These are phyloP conservation scores for Phaeosphaeriaceae sp. DNA, from an alignment of 2,329 filamentous ascomycete genomes.

Conservation along the genomic window DNA sequence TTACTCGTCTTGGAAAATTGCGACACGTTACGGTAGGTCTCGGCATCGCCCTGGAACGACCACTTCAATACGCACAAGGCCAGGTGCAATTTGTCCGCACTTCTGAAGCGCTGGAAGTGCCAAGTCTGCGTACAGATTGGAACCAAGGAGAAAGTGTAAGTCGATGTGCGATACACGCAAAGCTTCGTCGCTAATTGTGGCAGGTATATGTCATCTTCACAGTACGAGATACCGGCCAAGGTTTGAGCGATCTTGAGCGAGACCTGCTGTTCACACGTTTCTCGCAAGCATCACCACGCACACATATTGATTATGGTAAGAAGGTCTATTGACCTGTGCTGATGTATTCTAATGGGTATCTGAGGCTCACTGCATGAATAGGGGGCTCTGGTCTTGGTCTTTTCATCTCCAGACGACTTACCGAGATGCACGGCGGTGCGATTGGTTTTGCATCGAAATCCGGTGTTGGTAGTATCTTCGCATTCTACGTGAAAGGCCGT, in stretches of 20 bases:
- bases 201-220: conserved; percentile 46
- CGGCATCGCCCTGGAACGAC: conserved; percentile 37
- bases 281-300: conserved; percentile 40
- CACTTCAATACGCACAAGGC: conserved; percentile 41
- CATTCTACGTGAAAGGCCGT: conserved; percentile 40
- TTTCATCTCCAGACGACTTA: conserved; percentile 43
- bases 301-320: conserved; percentile 45
- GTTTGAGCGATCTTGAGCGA: conserved; percentile 47
- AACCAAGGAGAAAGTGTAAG: conserved; percentile 30
- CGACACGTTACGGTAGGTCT: conserved; percentile 48
- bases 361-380: too few species aligned
- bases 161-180: not conserved
- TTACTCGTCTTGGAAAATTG: conserved; percentile 46
- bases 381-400: conserved; percentile 46
- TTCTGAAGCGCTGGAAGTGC: conserved; percentile 17
- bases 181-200: not conserved
- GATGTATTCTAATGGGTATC: too few species aligned
- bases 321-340: too few species aligned
- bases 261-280: conserved; percentile 42
- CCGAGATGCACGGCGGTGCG: conserved; percentile 43
- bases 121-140: conserved; percentile 40
- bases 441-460: conserved; percentile 42
- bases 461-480: conserved; percentile 41
- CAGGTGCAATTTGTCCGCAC: conserved; percentile 13
- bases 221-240: conserved; percentile 50